phyloP scores from a whole-genome alignment of 164 flowering plant species.

The Tinospora cordifolia region DNA sequence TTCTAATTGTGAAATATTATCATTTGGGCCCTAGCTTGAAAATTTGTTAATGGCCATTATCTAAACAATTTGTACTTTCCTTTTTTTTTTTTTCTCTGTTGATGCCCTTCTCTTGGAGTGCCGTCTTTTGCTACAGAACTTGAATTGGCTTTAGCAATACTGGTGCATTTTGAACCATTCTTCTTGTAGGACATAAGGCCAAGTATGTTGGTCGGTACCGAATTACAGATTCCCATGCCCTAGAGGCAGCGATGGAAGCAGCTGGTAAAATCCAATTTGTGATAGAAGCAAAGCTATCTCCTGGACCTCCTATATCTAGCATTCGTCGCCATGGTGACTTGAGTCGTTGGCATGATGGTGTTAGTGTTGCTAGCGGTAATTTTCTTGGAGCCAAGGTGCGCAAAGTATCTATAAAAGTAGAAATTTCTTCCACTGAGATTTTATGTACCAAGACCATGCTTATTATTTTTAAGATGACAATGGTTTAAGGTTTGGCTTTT shows the following conservation, averaged over 20 bases:
- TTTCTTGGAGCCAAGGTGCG: constrained; percentile 92
- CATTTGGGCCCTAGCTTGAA: neutral
- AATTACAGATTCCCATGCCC: constrained; percentile 68
- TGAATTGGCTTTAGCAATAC: neutral
- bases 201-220: constrained; percentile 79
- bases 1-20: neutral
- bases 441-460: neutral
- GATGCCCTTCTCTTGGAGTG: neutral
- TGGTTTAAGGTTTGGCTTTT: too few species aligned
- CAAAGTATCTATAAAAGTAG: neutral
- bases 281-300: constrained; percentile 91
- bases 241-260: constrained; percentile 87
- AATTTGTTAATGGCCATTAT: neutral
- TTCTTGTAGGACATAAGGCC: constrained; percentile 57
- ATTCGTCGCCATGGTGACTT: constrained; percentile 89
- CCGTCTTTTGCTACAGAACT: neutral
- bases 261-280: constrained; percentile 67
- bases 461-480: too few species aligned
- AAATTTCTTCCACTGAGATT: neutral
- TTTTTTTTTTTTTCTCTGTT: neutral
- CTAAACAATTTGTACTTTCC: neutral
- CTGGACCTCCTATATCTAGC: constrained; percentile 75
- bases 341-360: constrained; percentile 90
- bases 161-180: neutral
- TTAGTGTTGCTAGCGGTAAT: constrained; percentile 92